These are phyloP conservation scores for Ustilago trichophora DNA, from an alignment of 1,284 basidiomycete species.

Conservation along the genomic window DNA sequence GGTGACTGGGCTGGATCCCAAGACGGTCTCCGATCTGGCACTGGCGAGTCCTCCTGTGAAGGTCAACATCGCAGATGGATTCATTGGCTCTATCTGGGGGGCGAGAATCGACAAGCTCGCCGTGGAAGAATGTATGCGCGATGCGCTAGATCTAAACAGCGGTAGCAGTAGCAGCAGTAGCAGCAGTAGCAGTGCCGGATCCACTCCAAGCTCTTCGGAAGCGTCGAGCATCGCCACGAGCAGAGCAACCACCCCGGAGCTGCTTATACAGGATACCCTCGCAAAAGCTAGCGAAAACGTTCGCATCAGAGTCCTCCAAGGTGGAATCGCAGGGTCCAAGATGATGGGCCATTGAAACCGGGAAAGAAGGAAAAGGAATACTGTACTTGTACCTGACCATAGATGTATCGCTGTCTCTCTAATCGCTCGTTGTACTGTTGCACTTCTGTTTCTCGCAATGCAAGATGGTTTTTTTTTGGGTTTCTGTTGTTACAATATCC, in stretches of 20 bases:
- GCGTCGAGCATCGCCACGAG: constrained; percentile 14
- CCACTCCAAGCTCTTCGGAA: constrained; percentile 1
- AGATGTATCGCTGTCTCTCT: too few species aligned
- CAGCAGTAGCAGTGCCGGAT: too few species aligned
- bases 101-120: constrained; percentile 14
- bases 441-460: too few species aligned
- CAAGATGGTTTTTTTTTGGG: background rate
- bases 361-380: too few species aligned
- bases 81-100: constrained; percentile 37
- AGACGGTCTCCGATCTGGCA: constrained; percentile 8
- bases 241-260: constrained; percentile 14
- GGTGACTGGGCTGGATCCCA: constrained; percentile 15
- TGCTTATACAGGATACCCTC: constrained; percentile 16
- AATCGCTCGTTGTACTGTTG: too few species aligned
- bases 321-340: constrained; percentile 23
- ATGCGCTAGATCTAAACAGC: background rate
- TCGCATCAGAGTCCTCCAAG: constrained; percentile 11
- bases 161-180: background rate
- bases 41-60: constrained; percentile 13
- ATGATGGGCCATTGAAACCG: constrained; percentile 4
- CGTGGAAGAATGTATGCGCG: constrained; percentile 21
- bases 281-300: constrained; percentile 17
- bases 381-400: constrained; percentile 13
- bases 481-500: background rate
- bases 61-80: constrained; percentile 38